phyloP scores from a whole-genome alignment of 2,329 filamentous ascomycete species.

The Fusarium sp. region DNA sequence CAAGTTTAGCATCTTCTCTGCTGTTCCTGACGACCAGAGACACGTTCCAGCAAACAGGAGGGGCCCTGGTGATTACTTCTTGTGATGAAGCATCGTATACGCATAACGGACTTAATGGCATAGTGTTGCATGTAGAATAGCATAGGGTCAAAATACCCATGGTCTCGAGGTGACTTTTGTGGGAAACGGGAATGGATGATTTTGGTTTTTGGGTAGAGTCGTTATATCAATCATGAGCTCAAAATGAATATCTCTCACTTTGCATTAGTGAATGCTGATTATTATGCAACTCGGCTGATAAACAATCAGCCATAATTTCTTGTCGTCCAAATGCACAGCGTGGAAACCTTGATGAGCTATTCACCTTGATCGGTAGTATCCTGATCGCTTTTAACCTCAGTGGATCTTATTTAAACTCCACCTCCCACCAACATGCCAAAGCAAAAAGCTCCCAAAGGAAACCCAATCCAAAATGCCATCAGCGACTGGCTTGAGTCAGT shows the following conservation, averaged over 20 bases:
- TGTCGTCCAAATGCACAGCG: not conserved
- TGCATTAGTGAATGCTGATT: not conserved
- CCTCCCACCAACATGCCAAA: slow-evolving; percentile 48
- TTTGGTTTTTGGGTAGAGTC: slow-evolving; percentile 48
- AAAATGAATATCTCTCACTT: slow-evolving; percentile 9
- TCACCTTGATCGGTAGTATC: not conserved
- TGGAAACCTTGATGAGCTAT: not conserved
- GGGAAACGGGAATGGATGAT: slow-evolving; percentile 45
- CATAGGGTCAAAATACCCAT: slow-evolving; percentile 61
- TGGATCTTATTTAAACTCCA: slow-evolving; percentile 19
- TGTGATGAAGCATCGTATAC: slow-evolving; percentile 60
- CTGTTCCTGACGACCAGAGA: slow-evolving; percentile 87
- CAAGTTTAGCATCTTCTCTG: slow-evolving; percentile 92
- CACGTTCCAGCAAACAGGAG: slow-evolving; percentile 81
- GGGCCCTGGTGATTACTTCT: slow-evolving; percentile 79
- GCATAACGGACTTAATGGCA: slow-evolving; percentile 48
- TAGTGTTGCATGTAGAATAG: slow-evolving; percentile 59
- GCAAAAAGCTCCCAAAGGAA: slow-evolving; percentile 41
- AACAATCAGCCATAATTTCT: no score
- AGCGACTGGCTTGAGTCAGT: slow-evolving; percentile 50
- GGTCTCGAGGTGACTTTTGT: slow-evolving; percentile 53
- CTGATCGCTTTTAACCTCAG: not conserved
- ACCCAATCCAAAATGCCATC: slow-evolving; percentile 55
- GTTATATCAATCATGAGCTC: slow-evolving; percentile 39
- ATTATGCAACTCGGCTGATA: not conserved